Conservation (phyloP, 805 yeast species). For the Wickerhamomyces canadensis region DNA sequence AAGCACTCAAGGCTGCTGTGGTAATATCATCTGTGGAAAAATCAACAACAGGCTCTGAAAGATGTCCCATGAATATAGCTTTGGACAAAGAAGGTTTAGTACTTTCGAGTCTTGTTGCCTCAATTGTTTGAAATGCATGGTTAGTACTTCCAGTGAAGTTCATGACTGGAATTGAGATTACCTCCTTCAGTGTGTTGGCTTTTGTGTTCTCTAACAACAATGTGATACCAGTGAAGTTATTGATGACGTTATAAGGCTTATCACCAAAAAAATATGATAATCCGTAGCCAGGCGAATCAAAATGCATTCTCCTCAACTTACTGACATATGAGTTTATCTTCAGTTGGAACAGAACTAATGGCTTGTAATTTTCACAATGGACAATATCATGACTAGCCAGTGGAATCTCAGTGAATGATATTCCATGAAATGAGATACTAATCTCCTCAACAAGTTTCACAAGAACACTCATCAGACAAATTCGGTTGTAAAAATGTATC, state of each 20-base stretch:
- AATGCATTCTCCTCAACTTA: slow-evolving; percentile 24
- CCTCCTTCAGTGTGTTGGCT: slow-evolving; percentile 12
- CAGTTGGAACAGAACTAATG: slow-evolving; percentile 18
- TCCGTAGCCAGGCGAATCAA: slow-evolving; percentile 42
- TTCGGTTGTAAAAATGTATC: slow-evolving; percentile 8
- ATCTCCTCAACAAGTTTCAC: slow-evolving; percentile 14
- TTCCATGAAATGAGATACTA: slow-evolving; percentile 13
- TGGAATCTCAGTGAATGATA: slow-evolving; percentile 18
- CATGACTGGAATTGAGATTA: slow-evolving; percentile 17
- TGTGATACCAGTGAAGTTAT: slow-evolving; percentile 33
- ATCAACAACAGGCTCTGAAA: slow-evolving; percentile 41
- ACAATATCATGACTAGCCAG: slow-evolving; percentile 14
- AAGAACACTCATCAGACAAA: slow-evolving; percentile 8
- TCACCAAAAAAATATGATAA: slow-evolving; percentile 35
- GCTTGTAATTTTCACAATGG: slow-evolving; percentile 17
- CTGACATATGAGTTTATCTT: slow-evolving; percentile 18
- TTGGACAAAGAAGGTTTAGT: slow-evolving; percentile 26
- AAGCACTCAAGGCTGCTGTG: slow-evolving; percentile 23
- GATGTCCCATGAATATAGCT: slow-evolving; percentile 31
- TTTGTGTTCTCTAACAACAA: slow-evolving; percentile 24
- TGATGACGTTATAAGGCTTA: slow-evolving; percentile 34
- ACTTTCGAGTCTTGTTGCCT: slow-evolving; percentile 15
- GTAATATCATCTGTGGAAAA: slow-evolving; percentile 35
- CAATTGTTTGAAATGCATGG: slow-evolving; percentile 29
- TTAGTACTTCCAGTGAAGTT: slow-evolving; percentile 35